Conservation (phyloP, 2,329 filamentous ascomycete species). For the Neospermospora avenae region DNA sequence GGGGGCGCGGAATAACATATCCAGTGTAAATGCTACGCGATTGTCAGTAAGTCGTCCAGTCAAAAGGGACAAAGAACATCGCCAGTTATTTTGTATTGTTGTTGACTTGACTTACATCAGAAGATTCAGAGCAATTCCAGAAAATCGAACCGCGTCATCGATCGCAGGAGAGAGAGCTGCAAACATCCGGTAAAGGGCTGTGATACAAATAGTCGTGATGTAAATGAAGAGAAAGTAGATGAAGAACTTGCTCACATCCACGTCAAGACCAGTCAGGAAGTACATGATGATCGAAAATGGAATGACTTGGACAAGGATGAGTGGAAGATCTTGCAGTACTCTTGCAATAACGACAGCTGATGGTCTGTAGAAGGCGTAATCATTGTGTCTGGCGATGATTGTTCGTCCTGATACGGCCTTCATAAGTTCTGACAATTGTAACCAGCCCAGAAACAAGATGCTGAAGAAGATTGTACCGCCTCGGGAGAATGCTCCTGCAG, state of each 20-base stretch:
- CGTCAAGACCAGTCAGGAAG: slow-evolving; percentile 59
- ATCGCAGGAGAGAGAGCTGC: slow-evolving; percentile 61
- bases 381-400: slow-evolving; percentile 65
- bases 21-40: slow-evolving; percentile 53
- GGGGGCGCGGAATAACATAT: slow-evolving; percentile 65
- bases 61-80: no score
- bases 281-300: slow-evolving; percentile 63
- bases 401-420: slow-evolving; percentile 69
- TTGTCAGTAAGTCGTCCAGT: not conserved
- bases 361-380: slow-evolving; percentile 68
- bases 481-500: slow-evolving; percentile 59
- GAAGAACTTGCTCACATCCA: slow-evolving; percentile 60
- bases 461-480: slow-evolving; percentile 65
- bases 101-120: slow-evolving; percentile 40
- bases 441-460: slow-evolving; percentile 64
- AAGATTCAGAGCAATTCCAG: slow-evolving; percentile 59
- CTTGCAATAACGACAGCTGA: slow-evolving; percentile 63
- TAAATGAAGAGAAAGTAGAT: slow-evolving; percentile 65
- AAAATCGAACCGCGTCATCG: slow-evolving; percentile 63
- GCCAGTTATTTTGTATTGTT: not conserved
- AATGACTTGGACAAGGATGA: slow-evolving; percentile 55
- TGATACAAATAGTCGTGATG: slow-evolving; percentile 58
- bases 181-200: slow-evolving; percentile 65
- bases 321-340: slow-evolving; percentile 60
- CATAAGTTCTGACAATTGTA: slow-evolving; percentile 76